These are phyloP conservation scores for Boletus rufocinnamomeus DNA, from an alignment of 768 basidiomycete genomes.

Conservation along the genomic window DNA sequence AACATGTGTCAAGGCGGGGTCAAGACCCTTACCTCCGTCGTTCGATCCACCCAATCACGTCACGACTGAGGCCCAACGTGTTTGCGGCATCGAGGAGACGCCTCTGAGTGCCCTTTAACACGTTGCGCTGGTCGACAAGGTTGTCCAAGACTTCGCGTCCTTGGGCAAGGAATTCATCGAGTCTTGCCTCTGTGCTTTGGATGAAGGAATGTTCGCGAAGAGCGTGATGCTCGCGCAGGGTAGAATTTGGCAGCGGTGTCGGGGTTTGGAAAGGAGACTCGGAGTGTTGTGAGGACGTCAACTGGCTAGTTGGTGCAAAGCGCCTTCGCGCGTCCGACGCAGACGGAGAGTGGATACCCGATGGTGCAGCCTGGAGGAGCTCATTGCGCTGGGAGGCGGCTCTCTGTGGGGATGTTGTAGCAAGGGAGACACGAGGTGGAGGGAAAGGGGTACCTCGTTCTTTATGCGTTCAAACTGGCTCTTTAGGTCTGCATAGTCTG, in stretches of 20 bases:
- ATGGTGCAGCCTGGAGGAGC: conserved; percentile 53
- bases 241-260: conserved; percentile 54
- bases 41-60: conserved; percentile 98
- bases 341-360: conserved; percentile 36
- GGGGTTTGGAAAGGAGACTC: conserved; percentile 84
- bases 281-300: conserved; percentile 57
- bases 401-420: conserved; percentile 43
- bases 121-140: conserved; percentile 86
- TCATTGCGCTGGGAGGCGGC: conserved; percentile 62
- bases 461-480: conserved; percentile 82
- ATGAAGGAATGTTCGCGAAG: conserved; percentile 89
- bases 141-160: conserved; percentile 91
- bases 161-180: conserved; percentile 92
- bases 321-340: conserved; percentile 63
- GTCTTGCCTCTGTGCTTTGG: conserved; percentile 72
- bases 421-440: background rate
- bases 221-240: conserved; percentile 72
- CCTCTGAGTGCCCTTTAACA: conserved; percentile 93
- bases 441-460: conserved; percentile 41
- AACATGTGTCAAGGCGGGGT: background rate
- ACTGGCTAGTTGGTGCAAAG: conserved; percentile 41
- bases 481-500: conserved; percentile 83
- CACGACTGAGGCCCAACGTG: conserved; percentile 88
- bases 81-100: conserved; percentile 89
- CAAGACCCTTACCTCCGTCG: conserved; percentile 66